Evolutionary conservation across 495 filamentous ascomycete species (phyloP), one percentile per base, ranked within the genome.

Genomic region (Gamarada debralockiae): DNA sequence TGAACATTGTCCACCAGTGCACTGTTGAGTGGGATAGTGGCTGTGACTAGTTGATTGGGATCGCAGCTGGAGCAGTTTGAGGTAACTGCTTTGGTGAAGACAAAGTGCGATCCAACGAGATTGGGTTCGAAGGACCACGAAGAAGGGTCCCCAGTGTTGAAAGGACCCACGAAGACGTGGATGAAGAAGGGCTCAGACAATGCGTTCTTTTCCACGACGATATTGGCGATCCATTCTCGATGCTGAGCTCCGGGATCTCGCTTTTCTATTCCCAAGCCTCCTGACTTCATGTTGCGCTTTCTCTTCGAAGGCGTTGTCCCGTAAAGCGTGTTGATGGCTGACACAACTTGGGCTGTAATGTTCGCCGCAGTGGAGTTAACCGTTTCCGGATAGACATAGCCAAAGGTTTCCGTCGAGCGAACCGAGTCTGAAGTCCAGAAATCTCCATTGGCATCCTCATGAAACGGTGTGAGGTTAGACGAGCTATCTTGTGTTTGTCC

Each of bases 371-470:
- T 43, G 49, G 18, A 47, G 27, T 33, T 44, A 17, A 21, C 29
- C 0, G 84, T 67, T 50, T 86, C 83, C 14, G 76, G 58, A 57
- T 87, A 87, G 0, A 73, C 79, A 67, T 86, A 87, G 24, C 74
- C 76, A 55, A 85, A 82, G n/a, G 58, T 65, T 9, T 37, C 41
- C 3, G 58, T 57, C 33, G 12, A 18, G 1, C n/a, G 7, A 33
- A 52, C 55, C n/a, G 36, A 34, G 15, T 71, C 75, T 50, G 85
- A 80, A 29, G 60, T 65, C 77, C 77, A 80, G 48, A 79, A 78
- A n/a, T 56, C 69, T 9, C 71, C 71, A 31, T 65, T 24, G 34
- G 46, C 6, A 21, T 53, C 55, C 23, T 52, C 46, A 18, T 52
- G 41, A 50, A 80, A 80, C 1, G 77, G 77, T 0, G 73, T 71